phyloP scores from a whole-genome alignment of 257 asterid species.

The Apocynum venetum region DNA sequence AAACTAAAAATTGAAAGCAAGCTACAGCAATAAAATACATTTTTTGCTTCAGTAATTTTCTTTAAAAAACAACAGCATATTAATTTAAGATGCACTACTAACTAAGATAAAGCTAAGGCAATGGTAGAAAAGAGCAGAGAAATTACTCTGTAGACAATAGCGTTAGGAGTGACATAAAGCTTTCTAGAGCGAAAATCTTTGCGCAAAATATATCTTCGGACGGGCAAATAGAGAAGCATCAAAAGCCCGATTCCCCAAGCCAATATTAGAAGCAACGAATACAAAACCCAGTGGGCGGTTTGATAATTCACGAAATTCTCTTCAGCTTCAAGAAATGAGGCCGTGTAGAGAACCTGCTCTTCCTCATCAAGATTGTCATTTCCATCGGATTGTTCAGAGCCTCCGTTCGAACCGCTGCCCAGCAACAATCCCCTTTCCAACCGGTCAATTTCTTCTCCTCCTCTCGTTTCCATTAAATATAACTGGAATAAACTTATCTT shows the following conservation, averaged over 20 bases:
- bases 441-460: slow-evolving; percentile 42
- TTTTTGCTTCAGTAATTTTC: not conserved
- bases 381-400: slow-evolving; percentile 12
- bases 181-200: slow-evolving; percentile 57
- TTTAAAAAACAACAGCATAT: not conserved
- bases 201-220: slow-evolving; percentile 56
- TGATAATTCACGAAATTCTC: slow-evolving; percentile 56
- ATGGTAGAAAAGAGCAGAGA: not conserved
- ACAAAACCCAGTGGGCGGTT: slow-evolving; percentile 55
- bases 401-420: slow-evolving; percentile 11
- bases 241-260: slow-evolving; percentile 83
- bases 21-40: not conserved
- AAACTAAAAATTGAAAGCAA: not conserved
- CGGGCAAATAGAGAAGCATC: slow-evolving; percentile 65
- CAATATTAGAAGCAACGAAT: slow-evolving; percentile 48
- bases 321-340: slow-evolving; percentile 61
- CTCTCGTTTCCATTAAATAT: slow-evolving; percentile 36
- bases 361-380: slow-evolving; percentile 31
- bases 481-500: not conserved
- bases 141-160: slow-evolving; percentile 65
- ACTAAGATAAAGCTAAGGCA: not conserved
- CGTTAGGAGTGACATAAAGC: slow-evolving; percentile 52
- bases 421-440: slow-evolving; percentile 54
- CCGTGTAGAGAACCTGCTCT: slow-evolving; percentile 41
- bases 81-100: not conserved